Evolutionary conservation across 2,329 filamentous ascomycete species (phyloP), one percentile per base, ranked within the genome.

Genomic region (Aspergillus alliaceus): DNA sequence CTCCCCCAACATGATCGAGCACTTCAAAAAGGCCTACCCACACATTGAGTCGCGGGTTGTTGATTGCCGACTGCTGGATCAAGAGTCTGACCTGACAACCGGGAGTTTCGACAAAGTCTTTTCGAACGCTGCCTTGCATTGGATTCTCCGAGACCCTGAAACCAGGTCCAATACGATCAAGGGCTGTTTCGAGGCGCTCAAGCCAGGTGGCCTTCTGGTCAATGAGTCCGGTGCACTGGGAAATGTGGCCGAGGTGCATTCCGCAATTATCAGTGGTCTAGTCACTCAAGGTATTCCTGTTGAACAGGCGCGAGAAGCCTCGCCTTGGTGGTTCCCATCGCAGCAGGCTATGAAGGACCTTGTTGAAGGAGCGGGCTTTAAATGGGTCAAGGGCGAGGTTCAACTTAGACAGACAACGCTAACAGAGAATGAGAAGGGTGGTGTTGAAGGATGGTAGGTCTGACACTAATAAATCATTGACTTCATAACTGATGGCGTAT

Each of bases 171-270:
- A 69, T 25, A 83, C 88, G 69, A 86, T 90, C 66, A 63, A 66
- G 7, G 82, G 78, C 40, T 78, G 86, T 2, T 73, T 80, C 59
- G 72, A 72, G 8, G 76, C 81, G 1, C 79, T 90, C 2, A 78
- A 75, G 32, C 81, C 83, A 0, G 80, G 80, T 12, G 87, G 86
- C 1, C 66, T 64, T 0, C 86, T 90, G 58, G 81, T 83, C 9
- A 89, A 90, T 64, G 88, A 91, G 71, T 88, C 88, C 84, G 88
- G 89, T 53, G 87, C 87, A 0, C 80, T 86, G 50, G 89, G 88
- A 22, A 90, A 90, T 70, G 80, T 89, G 0, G 75, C 78, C 1
- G 88, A 90, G 71, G 81, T 88, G 63, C 80, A 84, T 29, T 77
- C 83, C 0, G 84, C 84, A 2, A 74, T 89, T 6, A 72, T 86